phyloP scores from a whole-genome alignment of 2,329 filamentous ascomycete genomes.

The Alternaria solani region DNA sequence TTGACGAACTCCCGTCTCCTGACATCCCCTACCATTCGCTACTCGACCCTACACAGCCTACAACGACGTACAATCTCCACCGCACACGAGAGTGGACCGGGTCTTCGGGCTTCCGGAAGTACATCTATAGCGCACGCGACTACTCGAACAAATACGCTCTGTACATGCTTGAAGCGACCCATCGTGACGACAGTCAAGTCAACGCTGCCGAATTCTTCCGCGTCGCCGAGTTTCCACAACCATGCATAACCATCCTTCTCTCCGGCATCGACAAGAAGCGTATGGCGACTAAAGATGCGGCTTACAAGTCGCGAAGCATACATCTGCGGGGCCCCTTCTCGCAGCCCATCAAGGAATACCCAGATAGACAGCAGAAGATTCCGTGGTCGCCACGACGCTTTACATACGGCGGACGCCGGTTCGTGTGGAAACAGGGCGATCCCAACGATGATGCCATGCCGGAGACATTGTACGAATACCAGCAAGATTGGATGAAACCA shows the following conservation, averaged over 20 bases:
- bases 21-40: constrained; percentile 47
- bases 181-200: constrained; percentile 45
- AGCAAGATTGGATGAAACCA: constrained; percentile 46
- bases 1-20: constrained; percentile 44
- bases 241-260: constrained; percentile 45
- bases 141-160: constrained; percentile 48
- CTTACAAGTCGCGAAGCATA: constrained; percentile 49
- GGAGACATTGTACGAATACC: constrained; percentile 49
- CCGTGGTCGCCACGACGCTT: constrained; percentile 51
- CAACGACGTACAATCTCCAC: constrained; percentile 47
- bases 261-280: constrained; percentile 47
- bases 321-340: constrained; percentile 44
- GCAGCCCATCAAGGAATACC: constrained; percentile 47
- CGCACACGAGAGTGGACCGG: constrained; percentile 50
- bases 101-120: constrained; percentile 44
- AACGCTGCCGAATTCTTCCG: constrained; percentile 48
- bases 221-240: constrained; percentile 44
- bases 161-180: constrained; percentile 47
- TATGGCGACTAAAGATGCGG: constrained; percentile 34
- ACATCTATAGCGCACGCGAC: constrained; percentile 49
- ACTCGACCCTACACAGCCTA: constrained; percentile 44
- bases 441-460: constrained; percentile 58
- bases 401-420: constrained; percentile 47
- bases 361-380: constrained; percentile 48
- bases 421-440: constrained; percentile 55